phyloP scores from a whole-genome alignment of 805 yeast species.

The Candida nanaspora region DNA sequence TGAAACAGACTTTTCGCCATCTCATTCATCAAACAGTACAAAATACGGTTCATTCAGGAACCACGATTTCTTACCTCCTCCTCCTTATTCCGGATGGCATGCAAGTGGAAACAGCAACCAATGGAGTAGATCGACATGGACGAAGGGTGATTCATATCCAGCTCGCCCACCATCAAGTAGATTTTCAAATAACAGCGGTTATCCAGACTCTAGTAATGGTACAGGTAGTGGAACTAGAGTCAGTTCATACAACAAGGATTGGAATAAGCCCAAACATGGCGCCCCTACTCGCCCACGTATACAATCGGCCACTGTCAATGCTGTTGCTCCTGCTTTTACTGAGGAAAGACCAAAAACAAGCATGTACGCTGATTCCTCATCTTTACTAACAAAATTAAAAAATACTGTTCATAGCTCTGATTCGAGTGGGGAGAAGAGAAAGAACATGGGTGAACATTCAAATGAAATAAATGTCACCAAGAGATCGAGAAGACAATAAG shows the following conservation, averaged over 20 bases:
- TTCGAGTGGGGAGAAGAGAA: background rate
- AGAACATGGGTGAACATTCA: background rate
- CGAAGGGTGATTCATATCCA: no score
- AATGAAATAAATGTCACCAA: background rate
- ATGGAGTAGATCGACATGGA: background rate
- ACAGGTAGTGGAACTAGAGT: background rate
- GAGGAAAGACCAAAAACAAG: no score
- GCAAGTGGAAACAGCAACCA: no score
- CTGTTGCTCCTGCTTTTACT: no score
- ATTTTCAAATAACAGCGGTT: no score
- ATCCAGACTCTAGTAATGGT: background rate
- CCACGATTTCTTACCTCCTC: no score
- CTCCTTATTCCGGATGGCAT: no score
- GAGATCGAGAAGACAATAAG: background rate
- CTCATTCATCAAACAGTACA: no score
- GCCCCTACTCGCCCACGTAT: background rate
- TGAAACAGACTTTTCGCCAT: constrained; percentile 5
- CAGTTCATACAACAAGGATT: background rate
- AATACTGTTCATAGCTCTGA: background rate
- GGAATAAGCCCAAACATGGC: background rate
- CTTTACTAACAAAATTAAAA: background rate
- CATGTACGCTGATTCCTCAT: background rate
- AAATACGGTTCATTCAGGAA: no score
- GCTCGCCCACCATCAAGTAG: no score
- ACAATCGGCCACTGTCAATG: background rate